Evolutionary conservation across 2,329 filamentous ascomycete genomes (phyloP).

Genomic region (Fusarium nygamai): DNA sequence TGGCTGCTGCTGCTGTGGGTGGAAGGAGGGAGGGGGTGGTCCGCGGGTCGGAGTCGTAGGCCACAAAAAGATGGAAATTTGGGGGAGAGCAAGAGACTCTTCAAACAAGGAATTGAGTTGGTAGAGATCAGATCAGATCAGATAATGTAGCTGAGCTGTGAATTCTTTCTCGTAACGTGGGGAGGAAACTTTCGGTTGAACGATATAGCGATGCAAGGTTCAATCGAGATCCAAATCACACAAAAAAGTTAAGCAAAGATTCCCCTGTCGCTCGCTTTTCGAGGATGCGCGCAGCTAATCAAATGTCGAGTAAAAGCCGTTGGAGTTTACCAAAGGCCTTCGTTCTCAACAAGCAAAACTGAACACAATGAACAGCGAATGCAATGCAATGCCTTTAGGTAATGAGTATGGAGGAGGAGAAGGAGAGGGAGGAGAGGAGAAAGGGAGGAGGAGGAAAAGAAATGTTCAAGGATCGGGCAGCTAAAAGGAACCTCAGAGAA

Average conservation of each 20-base stretch:
- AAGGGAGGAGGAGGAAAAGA: background rate
- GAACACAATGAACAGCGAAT: background rate
- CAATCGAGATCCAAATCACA: slow-evolving; percentile 22
- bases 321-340: slow-evolving; percentile 3
- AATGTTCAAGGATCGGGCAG: slow-evolving; percentile 25
- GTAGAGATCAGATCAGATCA: background rate
- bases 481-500: slow-evolving; percentile 14
- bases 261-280: slow-evolving; percentile 8
- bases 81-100: background rate
- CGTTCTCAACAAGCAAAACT: slow-evolving; percentile 6
- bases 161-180: background rate
- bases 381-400: background rate
- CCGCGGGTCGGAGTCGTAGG: slow-evolving; percentile 30
- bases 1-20: slow-evolving; percentile 7
- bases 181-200: slow-evolving; percentile 1
- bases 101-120: slow-evolving; percentile 1
- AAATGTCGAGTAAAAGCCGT: background rate
- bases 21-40: slow-evolving; percentile 28
- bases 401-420: background rate
- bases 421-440: slow-evolving; percentile 3
- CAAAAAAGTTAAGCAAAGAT: background rate
- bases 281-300: background rate
- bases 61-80: slow-evolving; percentile 22
- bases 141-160: background rate
- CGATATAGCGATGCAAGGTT: slow-evolving; percentile 15